phyloP scores from a whole-genome alignment of 495 filamentous ascomycete genomes.

The Xylaria sp. region DNA sequence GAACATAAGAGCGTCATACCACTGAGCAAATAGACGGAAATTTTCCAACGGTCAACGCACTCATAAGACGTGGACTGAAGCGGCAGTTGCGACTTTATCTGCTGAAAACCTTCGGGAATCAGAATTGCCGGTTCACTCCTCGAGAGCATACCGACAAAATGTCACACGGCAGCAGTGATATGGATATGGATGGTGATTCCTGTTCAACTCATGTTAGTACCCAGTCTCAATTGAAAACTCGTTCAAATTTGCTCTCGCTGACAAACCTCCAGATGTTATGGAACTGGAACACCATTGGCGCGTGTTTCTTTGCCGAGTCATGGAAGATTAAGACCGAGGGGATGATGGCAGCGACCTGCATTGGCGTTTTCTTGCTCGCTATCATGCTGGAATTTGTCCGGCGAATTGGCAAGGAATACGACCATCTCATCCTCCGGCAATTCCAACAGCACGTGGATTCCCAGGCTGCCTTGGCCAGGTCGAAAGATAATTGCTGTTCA shows the following conservation, averaged over 20 bases:
- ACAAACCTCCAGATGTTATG: constrained; percentile 59
- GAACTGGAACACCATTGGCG: constrained; percentile 64
- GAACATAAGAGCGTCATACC: neutral
- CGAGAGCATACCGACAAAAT: neutral
- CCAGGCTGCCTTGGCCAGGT: constrained; percentile 32
- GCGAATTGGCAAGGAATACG: constrained; percentile 61
- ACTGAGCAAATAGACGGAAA: no score
- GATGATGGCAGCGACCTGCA: constrained; percentile 63
- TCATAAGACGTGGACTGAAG: neutral
- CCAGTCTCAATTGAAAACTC: neutral
- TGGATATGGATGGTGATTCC: constrained; percentile 30
- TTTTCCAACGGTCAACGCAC: no score
- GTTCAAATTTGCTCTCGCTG: neutral
- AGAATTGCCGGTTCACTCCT: neutral
- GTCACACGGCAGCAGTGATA: constrained; percentile 26
- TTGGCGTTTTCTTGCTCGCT: constrained; percentile 62
- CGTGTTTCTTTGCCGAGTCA: constrained; percentile 56
- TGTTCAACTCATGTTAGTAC: constrained; percentile 23
- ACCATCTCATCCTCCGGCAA: constrained; percentile 52
- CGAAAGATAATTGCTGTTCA: constrained; percentile 28
- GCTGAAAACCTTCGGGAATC: neutral
- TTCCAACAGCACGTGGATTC: constrained; percentile 45
- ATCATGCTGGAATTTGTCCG: constrained; percentile 60
- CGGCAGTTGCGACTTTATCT: neutral
- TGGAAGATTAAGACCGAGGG: constrained; percentile 57